Evolutionary conservation across 352 stramenopile species (phyloP).

Genomic region (Phytophthora hibernalis): DNA sequence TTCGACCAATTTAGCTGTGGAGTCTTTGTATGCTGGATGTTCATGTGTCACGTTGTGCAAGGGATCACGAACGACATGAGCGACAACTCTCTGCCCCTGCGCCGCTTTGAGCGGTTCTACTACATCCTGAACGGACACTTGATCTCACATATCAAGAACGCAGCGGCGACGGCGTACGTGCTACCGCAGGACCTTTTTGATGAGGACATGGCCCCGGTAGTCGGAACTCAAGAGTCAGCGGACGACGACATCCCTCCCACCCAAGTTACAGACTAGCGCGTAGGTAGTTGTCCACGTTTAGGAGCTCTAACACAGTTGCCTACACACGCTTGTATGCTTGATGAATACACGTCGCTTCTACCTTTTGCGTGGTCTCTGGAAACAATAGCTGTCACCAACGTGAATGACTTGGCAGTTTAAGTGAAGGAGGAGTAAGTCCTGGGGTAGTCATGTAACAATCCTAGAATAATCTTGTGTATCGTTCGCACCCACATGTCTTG

Average conservation of each 20-base stretch:
- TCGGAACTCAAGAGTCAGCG: too few species aligned
- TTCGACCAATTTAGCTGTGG: constrained; percentile 27
- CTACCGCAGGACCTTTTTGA: too few species aligned
- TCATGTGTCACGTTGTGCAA: constrained; percentile 18
- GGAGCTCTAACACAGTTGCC: background rate
- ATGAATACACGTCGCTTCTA: background rate
- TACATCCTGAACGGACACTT: constrained; percentile 12
- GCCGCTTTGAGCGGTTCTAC: constrained; percentile 28
- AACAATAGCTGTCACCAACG: background rate
- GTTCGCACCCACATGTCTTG: too few species aligned
- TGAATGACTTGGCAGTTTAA: background rate
- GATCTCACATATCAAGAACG: too few species aligned
- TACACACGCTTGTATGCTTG: too few species aligned
- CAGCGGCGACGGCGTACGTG: too few species aligned
- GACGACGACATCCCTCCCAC: background rate
- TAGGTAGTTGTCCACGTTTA: background rate
- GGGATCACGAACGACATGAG: too few species aligned
- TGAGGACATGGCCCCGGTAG: too few species aligned
- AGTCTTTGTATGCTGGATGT: constrained; percentile 27
- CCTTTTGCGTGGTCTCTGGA: background rate
- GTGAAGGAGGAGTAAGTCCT: too few species aligned
- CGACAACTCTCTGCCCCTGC: background rate
- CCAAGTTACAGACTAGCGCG: background rate
- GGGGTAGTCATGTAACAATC: too few species aligned
- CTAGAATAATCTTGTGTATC: too few species aligned